A percentile compares a stretch with the other conserved stretches of the same genome.
phyloP scores from a whole-genome alignment of 2,329 filamentous ascomycete species.

The Helicocarpus griseus region DNA sequence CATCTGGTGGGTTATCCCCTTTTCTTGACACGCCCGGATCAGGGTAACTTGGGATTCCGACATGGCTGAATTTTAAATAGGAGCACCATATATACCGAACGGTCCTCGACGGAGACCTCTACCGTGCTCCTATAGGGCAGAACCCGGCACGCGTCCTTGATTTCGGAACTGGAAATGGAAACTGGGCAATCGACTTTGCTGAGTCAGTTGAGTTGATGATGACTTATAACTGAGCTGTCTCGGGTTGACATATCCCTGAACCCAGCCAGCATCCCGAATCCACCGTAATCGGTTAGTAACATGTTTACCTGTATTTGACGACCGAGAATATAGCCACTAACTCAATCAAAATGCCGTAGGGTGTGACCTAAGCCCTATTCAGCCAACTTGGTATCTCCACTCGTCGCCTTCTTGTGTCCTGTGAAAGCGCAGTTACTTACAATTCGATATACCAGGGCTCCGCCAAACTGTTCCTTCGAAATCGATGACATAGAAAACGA shows the following conservation, averaged over 20 bases:
- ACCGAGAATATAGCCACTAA: neutral
- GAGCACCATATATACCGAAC: slow-evolving; percentile 3
- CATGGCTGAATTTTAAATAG: neutral
- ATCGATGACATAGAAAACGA: slow-evolving; percentile 17
- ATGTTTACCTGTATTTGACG: too few species aligned
- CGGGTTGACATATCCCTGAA: neutral
- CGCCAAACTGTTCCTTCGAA: slow-evolving; percentile 17
- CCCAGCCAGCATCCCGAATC: neutral
- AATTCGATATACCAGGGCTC: slow-evolving; percentile 11
- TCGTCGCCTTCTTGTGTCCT: neutral
- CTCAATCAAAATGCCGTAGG: neutral
- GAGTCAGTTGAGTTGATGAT: neutral
- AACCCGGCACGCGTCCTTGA: slow-evolving; percentile 5
- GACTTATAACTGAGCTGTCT: neutral
- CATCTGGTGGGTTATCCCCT: slow-evolving; percentile 20
- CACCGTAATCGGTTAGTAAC: neutral
- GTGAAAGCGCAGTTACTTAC: neutral
- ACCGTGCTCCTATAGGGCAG: neutral
- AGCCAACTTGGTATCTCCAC: neutral
- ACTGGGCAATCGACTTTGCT: slow-evolving; percentile 1
- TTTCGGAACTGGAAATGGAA: slow-evolving; percentile 4
- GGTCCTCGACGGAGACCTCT: neutral
- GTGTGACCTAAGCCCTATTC: slow-evolving; percentile 3
- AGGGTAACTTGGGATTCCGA: neutral
- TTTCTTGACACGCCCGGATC: too few species aligned